Percentiles rank a stretch among this genome's conserved stretches.
These are phyloP conservation scores for Blastobotrys aristatus DNA, from an alignment of 1,139 yeast species.

Conservation along the genomic window DNA sequence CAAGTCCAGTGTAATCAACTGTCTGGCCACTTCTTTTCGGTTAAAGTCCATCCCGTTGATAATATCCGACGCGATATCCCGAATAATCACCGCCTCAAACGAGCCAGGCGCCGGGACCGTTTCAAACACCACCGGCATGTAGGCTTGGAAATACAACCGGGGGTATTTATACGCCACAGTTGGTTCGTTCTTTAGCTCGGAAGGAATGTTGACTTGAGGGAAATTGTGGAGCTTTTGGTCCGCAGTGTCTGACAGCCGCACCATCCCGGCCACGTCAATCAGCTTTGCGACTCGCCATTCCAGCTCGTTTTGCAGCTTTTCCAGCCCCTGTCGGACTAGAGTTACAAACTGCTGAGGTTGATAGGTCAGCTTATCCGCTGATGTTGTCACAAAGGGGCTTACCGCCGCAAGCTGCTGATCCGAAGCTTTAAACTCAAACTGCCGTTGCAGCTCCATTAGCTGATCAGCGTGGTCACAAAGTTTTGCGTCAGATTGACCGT, in stretches of 20 bases:
- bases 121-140: slow-evolving; percentile 52
- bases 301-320: slow-evolving; percentile 17
- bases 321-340: slow-evolving; percentile 48
- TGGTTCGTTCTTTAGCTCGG: slow-evolving; percentile 13
- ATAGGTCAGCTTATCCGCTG: slow-evolving; percentile 41
- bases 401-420: slow-evolving; percentile 25
- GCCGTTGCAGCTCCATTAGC: slow-evolving; percentile 20
- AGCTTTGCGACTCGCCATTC: slow-evolving; percentile 23
- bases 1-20: slow-evolving; percentile 67
- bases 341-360: slow-evolving; percentile 47
- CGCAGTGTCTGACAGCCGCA: slow-evolving; percentile 11
- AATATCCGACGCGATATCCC: slow-evolving; percentile 71
- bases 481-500: slow-evolving; percentile 12
- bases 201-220: slow-evolving; percentile 36
- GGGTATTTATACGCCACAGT: slow-evolving; percentile 38
- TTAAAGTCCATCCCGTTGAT: slow-evolving; percentile 82
- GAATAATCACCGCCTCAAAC: slow-evolving; percentile 57
- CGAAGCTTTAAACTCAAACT: slow-evolving; percentile 18
- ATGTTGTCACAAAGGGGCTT: slow-evolving; percentile 40
- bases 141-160: slow-evolving; percentile 61
- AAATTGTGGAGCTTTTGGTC: slow-evolving; percentile 36
- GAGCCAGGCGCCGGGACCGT: slow-evolving; percentile 68
- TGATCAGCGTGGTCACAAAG: slow-evolving; percentile 8
- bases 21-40: slow-evolving; percentile 81
- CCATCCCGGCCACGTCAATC: slow-evolving; percentile 18